Evolutionary conservation across 2,329 filamentous ascomycete species (phyloP), one percentile per base, ranked within the genome.

Genomic region (Pseudogymnoascus sp.): DNA sequence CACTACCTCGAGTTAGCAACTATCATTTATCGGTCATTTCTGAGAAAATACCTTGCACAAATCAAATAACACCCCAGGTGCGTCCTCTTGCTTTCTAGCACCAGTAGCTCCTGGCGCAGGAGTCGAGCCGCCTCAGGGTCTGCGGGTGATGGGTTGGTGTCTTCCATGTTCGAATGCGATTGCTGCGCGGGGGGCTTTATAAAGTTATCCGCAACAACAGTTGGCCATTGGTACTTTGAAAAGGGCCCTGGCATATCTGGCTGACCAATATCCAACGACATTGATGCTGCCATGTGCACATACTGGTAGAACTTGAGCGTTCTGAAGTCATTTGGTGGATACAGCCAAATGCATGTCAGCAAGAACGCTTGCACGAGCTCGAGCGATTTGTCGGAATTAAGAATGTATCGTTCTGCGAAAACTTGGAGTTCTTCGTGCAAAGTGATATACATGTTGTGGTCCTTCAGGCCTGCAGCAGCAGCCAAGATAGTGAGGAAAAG

Each of bases 401-500:
- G 73, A 37, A 81, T 74, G 61, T 77, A 79, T 51, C 74, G 72
- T 26, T 78, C 74, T 3, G 79, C 76, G 68, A 80, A 80, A 10
- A 75, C 70, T 34, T 74, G 73, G 29, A 80, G 71, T 65, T 81
- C 79, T 12, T 73, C 74, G 66, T 79, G 78, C 11, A 81, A 73
- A 14, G 70, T 69, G 2, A 72, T 73, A 34, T 78, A 78, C 7
- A 81, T 68, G 2, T 73, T 71, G 11, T 69, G 65, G 71, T 72
- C 71, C 2, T 79, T 77, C 21, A 79, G 77, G 2, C 82, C 83
- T 4, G 86, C 80, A 2, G 86, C 81, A 2, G 84, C 86, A 0
- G 86, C 82, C 75, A 91, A 83, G 67, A 90, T 76, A 21, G 88
- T 80, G n/a, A 89, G 77, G 69, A 91, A 91, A 7, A 91, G 77